These are phyloP conservation scores for Candida chilensis DNA, from an alignment of 805 yeast species.

Conservation along the genomic window DNA sequence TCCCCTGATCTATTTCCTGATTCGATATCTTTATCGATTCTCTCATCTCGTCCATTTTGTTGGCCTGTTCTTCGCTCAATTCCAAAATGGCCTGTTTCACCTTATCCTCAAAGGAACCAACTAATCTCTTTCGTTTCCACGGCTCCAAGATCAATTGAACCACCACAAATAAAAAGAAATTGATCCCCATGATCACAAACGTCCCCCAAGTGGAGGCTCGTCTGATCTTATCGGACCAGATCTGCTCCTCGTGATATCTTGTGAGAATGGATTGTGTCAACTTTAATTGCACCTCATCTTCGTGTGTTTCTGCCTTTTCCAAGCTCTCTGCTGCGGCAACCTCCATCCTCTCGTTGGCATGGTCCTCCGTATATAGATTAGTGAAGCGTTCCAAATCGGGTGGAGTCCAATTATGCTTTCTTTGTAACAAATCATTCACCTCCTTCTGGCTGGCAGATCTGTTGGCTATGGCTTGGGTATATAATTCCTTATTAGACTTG, in stretches of 20 bases:
- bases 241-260: conserved; percentile 92
- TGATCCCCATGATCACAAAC: conserved; percentile 78
- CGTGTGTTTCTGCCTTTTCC: conserved; percentile 44
- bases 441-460: conserved; percentile 72
- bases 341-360: conserved; percentile 58
- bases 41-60: conserved; percentile 1
- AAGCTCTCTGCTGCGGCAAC: conserved; percentile 36
- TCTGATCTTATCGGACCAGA: conserved; percentile 96
- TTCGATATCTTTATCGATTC: not conserved
- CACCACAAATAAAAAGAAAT: conserved; percentile 64
- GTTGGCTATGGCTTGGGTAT: conserved; percentile 51
- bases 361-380: conserved; percentile 70
- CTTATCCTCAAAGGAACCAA: conserved; percentile 74
- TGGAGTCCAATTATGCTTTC: conserved; percentile 78
- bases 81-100: conserved; percentile 38
- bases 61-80: conserved; percentile 1
- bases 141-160: conserved; percentile 92
- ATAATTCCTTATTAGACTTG: conserved; percentile 35
- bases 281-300: conserved; percentile 62
- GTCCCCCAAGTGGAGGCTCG: conserved; percentile 97
- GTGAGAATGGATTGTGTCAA: conserved; percentile 73
- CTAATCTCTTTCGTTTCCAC: conserved; percentile 79
- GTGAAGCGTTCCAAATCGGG: conserved; percentile 81
- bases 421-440: conserved; percentile 76
- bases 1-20: too few species aligned